Evolutionary conservation across 1,284 basidiomycete genomes (phyloP).

Genomic region (Moesziomyces globuligerus): DNA sequence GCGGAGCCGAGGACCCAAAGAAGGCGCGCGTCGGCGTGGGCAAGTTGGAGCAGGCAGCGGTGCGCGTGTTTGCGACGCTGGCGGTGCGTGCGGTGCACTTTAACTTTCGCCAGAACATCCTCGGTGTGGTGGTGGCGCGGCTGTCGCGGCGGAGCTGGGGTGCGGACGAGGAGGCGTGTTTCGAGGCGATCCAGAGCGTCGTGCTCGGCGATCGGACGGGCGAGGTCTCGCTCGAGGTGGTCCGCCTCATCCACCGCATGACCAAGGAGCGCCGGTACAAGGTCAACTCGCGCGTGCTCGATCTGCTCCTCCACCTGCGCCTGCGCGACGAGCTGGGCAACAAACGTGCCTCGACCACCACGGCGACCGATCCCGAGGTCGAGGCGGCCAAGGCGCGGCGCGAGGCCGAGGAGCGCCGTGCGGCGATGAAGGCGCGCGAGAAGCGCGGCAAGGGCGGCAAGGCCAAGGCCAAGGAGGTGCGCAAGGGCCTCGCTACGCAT

Average conservation of each 20-base stretch:
- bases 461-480: slow-evolving; percentile 47
- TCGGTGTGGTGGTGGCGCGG: slow-evolving; percentile 83
- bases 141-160: slow-evolving; percentile 74
- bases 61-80: slow-evolving; percentile 88
- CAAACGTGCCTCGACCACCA: slow-evolving; percentile 76
- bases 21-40: slow-evolving; percentile 66
- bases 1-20: not conserved
- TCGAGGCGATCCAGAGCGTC: slow-evolving; percentile 80
- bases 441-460: slow-evolving; percentile 67
- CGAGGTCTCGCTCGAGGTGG: slow-evolving; percentile 83
- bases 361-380: slow-evolving; percentile 69
- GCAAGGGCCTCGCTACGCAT: slow-evolving; percentile 60
- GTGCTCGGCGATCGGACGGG: slow-evolving; percentile 84
- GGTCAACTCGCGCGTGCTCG: slow-evolving; percentile 87
- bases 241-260: slow-evolving; percentile 92
- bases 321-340: slow-evolving; percentile 84
- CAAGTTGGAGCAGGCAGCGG: slow-evolving; percentile 67
- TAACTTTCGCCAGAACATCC: slow-evolving; percentile 94
- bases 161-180: slow-evolving; percentile 82
- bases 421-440: slow-evolving; percentile 57
- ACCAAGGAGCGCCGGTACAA: slow-evolving; percentile 91
- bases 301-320: slow-evolving; percentile 84
- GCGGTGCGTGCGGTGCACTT: slow-evolving; percentile 88
- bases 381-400: slow-evolving; percentile 73
- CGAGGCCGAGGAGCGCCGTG: slow-evolving; percentile 58